phyloP scores from a whole-genome alignment of 805 yeast genomes.

The Yarrowia sp. region DNA sequence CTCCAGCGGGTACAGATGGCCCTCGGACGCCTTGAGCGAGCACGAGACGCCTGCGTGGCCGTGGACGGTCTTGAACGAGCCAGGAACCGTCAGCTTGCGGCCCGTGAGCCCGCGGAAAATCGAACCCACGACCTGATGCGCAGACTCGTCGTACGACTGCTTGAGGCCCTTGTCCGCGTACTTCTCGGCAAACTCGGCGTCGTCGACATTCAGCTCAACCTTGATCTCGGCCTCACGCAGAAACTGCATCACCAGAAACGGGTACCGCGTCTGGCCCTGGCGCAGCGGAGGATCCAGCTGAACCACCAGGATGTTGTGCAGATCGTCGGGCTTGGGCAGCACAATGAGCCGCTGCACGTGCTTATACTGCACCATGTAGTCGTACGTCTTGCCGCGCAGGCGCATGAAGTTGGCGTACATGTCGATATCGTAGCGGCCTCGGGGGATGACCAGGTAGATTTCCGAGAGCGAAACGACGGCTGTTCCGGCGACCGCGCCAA shows the following conservation, averaged over 20 bases:
- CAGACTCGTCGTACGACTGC: slow-evolving; percentile 72
- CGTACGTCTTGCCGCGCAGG: slow-evolving; percentile 95
- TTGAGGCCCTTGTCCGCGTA: slow-evolving; percentile 68
- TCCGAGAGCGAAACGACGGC: slow-evolving; percentile 92
- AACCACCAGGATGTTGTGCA: slow-evolving; percentile 80
- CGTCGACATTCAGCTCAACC: slow-evolving; percentile 80
- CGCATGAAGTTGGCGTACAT: slow-evolving; percentile 85
- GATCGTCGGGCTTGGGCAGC: slow-evolving; percentile 90
- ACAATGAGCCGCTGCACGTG: slow-evolving; percentile 89
- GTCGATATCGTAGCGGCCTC: slow-evolving; percentile 98
- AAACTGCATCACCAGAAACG: slow-evolving; percentile 87
- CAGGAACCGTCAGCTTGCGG: slow-evolving; percentile 79
- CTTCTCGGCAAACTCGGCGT: slow-evolving; percentile 71
- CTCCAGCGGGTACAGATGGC: slow-evolving; percentile 88
- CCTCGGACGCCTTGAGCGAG: slow-evolving; percentile 92
- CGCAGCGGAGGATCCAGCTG: slow-evolving; percentile 96
- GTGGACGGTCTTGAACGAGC: slow-evolving; percentile 71
- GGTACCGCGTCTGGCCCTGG: slow-evolving; percentile 97
- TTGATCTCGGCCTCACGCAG: slow-evolving; percentile 87
- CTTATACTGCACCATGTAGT: slow-evolving; percentile 87
- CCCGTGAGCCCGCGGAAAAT: slow-evolving; percentile 88
- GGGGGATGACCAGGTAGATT: slow-evolving; percentile 88
- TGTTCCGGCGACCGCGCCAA: slow-evolving; percentile 92
- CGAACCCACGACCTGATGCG: slow-evolving; percentile 83
- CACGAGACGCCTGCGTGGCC: slow-evolving; percentile 86